Conservation (phyloP, 768 basidiomycete species). For the Suillus subaureus region DNA sequence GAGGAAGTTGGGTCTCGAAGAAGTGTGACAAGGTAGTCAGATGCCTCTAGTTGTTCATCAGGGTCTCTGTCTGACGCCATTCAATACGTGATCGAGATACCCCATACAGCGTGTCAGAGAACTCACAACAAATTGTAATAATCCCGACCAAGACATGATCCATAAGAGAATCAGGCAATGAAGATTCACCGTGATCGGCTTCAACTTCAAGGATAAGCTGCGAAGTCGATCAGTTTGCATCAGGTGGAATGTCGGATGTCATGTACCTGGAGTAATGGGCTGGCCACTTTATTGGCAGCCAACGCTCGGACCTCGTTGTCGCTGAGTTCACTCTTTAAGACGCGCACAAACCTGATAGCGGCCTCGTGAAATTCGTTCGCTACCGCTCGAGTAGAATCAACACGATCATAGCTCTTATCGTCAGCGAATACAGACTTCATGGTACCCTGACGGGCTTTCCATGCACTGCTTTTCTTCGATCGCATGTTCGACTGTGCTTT, state of each 20-base stretch:
- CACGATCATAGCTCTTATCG: slow-evolving; percentile 40
- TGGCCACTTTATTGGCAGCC: slow-evolving; percentile 75
- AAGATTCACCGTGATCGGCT: slow-evolving; percentile 60
- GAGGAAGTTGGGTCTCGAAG: slow-evolving; percentile 88
- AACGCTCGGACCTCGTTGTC: slow-evolving; percentile 78
- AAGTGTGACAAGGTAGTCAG: slow-evolving; percentile 81
- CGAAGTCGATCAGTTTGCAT: slow-evolving; percentile 14
- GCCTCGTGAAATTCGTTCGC: slow-evolving; percentile 55
- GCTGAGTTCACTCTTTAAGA: slow-evolving; percentile 52
- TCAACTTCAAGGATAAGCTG: slow-evolving; percentile 87
- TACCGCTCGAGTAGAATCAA: slow-evolving; percentile 23
- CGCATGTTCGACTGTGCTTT: slow-evolving; percentile 49
- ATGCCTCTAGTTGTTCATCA: slow-evolving; percentile 45
- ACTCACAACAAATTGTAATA: slow-evolving; percentile 65
- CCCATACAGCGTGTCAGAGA: neutral
- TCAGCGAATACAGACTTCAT: slow-evolving; percentile 78
- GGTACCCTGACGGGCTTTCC: slow-evolving; percentile 78
- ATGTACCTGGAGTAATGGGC: slow-evolving; percentile 72
- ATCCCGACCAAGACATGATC: slow-evolving; percentile 80
- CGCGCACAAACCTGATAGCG: slow-evolving; percentile 48
- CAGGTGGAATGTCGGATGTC: slow-evolving; percentile 11
- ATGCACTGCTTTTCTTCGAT: slow-evolving; percentile 84
- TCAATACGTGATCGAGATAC: slow-evolving; percentile 9
- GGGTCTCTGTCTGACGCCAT: slow-evolving; percentile 41
- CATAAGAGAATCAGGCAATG: slow-evolving; percentile 71